Percentiles rank a stretch among this genome's conserved stretches.
Conservation (phyloP, 164 flowering plant species). For the Vitis rupestris region DNA sequence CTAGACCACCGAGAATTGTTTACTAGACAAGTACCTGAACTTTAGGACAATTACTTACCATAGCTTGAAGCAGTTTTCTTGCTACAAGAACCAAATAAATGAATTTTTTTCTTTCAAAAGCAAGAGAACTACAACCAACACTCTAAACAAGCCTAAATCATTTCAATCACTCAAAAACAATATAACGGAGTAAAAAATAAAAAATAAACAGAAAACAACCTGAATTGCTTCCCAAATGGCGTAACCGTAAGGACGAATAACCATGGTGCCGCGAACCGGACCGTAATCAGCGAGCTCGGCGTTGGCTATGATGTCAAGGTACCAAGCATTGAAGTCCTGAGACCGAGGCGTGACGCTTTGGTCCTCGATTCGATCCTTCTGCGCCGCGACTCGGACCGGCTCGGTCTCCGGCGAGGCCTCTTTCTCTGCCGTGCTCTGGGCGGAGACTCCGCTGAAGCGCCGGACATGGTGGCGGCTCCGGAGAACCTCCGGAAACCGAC, state of each 20-base stretch:
- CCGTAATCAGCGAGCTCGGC: conserved; percentile 97
- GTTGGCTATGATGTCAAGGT: conserved; percentile 71
- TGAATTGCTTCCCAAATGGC: conserved; percentile 99
- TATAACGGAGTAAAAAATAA: not conserved
- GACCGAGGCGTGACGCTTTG: conserved; percentile 74
- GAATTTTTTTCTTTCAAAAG: not conserved
- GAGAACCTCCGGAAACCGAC: conserved; percentile 9
- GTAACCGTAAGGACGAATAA: conserved; percentile 93
- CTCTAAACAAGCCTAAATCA: not conserved
- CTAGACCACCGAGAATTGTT: too few relatives aligned
- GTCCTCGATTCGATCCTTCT: conserved; percentile 36
- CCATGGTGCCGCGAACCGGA: conserved; percentile 98
- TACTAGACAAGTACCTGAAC: too few relatives aligned
- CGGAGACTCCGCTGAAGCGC: conserved; percentile 13
- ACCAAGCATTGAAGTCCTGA: conserved; percentile 95
- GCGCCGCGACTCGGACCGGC: conserved; percentile 1
- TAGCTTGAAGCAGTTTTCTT: too few relatives aligned
- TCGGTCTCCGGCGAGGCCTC: conserved; percentile 15
- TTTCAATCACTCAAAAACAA: not conserved
- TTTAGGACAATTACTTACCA: too few relatives aligned
- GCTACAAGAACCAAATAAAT: too few relatives aligned
- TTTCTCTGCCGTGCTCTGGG: conserved; percentile 27
- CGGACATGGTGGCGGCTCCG: conserved; percentile 13
- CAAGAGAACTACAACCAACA: not conserved
- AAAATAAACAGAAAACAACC: conserved; percentile 30